Conservation (phyloP, 1,284 basidiomycete genomes). For the Cutaneotrichosporon mucoides region DNA sequence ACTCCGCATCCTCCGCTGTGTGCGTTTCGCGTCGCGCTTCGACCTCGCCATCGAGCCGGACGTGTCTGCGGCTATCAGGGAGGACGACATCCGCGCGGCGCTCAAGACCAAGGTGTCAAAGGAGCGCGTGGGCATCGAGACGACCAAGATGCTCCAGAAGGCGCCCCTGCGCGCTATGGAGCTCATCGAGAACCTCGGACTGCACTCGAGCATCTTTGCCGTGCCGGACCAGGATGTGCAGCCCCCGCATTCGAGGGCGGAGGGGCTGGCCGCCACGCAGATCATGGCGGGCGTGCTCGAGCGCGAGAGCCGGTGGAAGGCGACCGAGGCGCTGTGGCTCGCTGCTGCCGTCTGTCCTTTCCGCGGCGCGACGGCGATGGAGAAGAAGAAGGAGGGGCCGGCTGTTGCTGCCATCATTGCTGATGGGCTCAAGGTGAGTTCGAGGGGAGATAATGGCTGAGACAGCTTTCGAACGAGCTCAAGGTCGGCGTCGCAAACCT, state of each 20-base stretch:
- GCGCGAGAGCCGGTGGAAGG: conserved; percentile 20
- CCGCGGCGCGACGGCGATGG: conserved; percentile 57
- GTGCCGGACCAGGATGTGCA: conserved; percentile 49
- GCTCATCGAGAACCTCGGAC: conserved; percentile 63
- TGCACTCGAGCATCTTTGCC: conserved; percentile 69
- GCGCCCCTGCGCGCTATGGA: conserved; percentile 70
- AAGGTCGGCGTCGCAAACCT: conserved; percentile 70
- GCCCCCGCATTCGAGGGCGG: conserved; percentile 44
- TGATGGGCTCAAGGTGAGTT: conserved; percentile 66
- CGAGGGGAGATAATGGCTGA: not conserved
- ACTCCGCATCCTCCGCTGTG: conserved; percentile 79
- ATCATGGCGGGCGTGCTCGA: conserved; percentile 56
- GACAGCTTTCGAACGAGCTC: conserved; percentile 65
- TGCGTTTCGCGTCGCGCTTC: conserved; percentile 88
- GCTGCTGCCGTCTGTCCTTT: conserved; percentile 67
- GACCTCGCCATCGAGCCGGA: conserved; percentile 75
- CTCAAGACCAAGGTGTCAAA: conserved; percentile 74
- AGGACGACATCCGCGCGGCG: conserved; percentile 68
- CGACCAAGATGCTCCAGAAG: conserved; percentile 81
- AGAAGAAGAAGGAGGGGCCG: conserved; percentile 61
- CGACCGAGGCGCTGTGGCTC: conserved; percentile 63
- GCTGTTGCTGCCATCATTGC: conserved; percentile 68
- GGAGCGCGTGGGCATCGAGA: conserved; percentile 84
- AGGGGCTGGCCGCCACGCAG: conserved; percentile 58
- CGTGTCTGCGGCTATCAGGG: conserved; percentile 62